These are phyloP conservation scores for Hibiscus trionum DNA, from an alignment of 345 rosid species.

Conservation along the genomic window DNA sequence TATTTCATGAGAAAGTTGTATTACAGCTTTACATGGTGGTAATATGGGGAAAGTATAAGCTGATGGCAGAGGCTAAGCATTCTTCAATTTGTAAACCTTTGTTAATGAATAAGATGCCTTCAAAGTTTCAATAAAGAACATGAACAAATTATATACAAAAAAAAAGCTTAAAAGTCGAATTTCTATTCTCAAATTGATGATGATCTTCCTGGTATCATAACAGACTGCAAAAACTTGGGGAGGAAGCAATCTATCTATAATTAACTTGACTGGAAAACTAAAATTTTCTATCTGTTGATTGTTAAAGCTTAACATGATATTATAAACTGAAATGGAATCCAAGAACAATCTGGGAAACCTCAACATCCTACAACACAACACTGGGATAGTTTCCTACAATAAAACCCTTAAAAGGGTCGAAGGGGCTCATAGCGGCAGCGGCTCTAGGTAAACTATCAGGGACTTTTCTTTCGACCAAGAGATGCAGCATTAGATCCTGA, in stretches of 20 bases:
- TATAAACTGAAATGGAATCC: neutral
- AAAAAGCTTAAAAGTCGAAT: too few relatives aligned
- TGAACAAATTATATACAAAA: too few relatives aligned
- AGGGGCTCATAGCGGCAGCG: neutral
- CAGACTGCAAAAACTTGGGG: neutral
- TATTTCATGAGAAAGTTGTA: neutral
- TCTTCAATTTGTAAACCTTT: neutral
- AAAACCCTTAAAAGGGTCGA: neutral
- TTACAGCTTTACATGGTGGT: neutral
- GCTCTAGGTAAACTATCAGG: neutral
- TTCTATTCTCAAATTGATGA: too few relatives aligned
- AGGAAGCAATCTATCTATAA: neutral
- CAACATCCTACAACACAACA: neutral
- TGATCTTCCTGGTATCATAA: neutral
- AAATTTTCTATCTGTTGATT: neutral
- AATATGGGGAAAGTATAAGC: neutral
- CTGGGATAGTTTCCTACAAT: neutral
- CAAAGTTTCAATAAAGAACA: neutral
- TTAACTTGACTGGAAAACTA: neutral
- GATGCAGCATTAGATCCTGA: conserved; percentile 75
- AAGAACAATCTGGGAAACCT: neutral
- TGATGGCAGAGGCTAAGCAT: too few relatives aligned
- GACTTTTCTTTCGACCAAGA: conserved; percentile 53
- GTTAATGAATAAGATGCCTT: neutral
- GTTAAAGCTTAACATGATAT: neutral